phyloP scores from a whole-genome alignment of 768 basidiomycete genomes.

The Amylocystis lapponica region DNA sequence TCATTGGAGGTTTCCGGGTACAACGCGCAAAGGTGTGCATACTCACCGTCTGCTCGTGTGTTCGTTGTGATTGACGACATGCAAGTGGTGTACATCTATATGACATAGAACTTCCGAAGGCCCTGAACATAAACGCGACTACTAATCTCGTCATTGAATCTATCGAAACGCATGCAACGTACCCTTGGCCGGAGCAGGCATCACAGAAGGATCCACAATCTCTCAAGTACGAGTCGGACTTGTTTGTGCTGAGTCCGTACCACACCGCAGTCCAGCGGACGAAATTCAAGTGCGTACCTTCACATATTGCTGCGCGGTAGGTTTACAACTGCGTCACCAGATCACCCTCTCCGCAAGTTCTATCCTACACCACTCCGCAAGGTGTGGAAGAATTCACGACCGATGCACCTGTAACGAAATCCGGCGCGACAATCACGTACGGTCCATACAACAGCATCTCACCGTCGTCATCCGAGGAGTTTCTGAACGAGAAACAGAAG shows the following conservation, averaged over 20 bases:
- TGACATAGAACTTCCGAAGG: conserved; percentile 57
- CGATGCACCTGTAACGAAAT: conserved; percentile 61
- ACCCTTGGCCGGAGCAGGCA: conserved; percentile 69
- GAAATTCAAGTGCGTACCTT: conserved; percentile 67
- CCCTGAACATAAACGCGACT: conserved; percentile 53
- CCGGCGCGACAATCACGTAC: conserved; percentile 79
- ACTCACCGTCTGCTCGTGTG: not conserved
- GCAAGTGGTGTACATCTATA: conserved; percentile 43
- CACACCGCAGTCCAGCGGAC: conserved; percentile 74
- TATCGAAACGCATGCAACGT: conserved; percentile 71
- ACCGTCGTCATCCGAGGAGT: conserved; percentile 48
- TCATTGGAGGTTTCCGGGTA: conserved; percentile 42
- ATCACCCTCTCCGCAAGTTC: conserved; percentile 62
- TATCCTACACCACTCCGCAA: conserved; percentile 67
- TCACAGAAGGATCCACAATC: conserved; percentile 74
- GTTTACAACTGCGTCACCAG: conserved; percentile 37
- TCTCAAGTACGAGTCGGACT: conserved; percentile 68
- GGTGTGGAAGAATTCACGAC: conserved; percentile 51
- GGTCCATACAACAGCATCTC: conserved; percentile 82
- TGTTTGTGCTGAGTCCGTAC: conserved; percentile 85
- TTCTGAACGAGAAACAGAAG: conserved; percentile 58
- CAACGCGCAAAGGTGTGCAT: conserved; percentile 43
- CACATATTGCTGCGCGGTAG: not conserved
- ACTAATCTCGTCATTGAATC: conserved; percentile 76
- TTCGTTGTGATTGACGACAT: not conserved